phyloP scores from a whole-genome alignment of 352 stramenopile genomes.

The Phytophthora pini region DNA sequence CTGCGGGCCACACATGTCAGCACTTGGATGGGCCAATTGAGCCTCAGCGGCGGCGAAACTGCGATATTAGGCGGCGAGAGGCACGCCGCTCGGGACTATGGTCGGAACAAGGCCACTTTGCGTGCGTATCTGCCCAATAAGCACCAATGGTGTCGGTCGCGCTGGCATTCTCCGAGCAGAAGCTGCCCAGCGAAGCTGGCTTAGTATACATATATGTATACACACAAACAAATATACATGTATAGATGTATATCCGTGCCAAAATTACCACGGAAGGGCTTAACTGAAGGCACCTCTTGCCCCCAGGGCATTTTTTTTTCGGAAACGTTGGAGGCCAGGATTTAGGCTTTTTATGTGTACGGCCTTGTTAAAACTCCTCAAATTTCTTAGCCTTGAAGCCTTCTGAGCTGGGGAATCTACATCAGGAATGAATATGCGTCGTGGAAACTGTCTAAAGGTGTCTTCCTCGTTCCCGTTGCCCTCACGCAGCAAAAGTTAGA shows the following conservation, averaged over 20 bases:
- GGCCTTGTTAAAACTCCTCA: too few relatives aligned
- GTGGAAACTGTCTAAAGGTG: too few relatives aligned
- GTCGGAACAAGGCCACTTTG: background rate
- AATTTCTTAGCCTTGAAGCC: too few relatives aligned
- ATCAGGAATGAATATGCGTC: too few relatives aligned
- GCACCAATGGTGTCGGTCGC: slow-evolving; percentile 8
- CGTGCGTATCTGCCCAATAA: slow-evolving; percentile 23
- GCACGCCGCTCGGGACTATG: slow-evolving; percentile 7
- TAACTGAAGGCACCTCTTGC: background rate
- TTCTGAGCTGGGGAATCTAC: too few relatives aligned
- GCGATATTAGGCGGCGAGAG: slow-evolving; percentile 9
- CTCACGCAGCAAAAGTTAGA: too few relatives aligned
- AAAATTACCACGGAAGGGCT: too few relatives aligned
- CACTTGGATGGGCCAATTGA: slow-evolving; percentile 12
- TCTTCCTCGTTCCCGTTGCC: too few relatives aligned
- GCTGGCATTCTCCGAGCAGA: slow-evolving; percentile 22
- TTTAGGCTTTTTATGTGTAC: too few relatives aligned
- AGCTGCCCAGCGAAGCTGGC: background rate
- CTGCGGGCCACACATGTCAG: slow-evolving; percentile 1
- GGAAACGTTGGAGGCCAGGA: too few relatives aligned
- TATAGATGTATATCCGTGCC: too few relatives aligned
- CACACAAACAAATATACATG: too few relatives aligned
- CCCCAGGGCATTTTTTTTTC: background rate
- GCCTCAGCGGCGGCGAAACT: slow-evolving; percentile 2
- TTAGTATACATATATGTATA: background rate